Evolutionary conservation across 169 alveolate species (phyloP), one percentile per base, ranked within the genome.

Genomic region (Plasmodium fragile): DNA sequence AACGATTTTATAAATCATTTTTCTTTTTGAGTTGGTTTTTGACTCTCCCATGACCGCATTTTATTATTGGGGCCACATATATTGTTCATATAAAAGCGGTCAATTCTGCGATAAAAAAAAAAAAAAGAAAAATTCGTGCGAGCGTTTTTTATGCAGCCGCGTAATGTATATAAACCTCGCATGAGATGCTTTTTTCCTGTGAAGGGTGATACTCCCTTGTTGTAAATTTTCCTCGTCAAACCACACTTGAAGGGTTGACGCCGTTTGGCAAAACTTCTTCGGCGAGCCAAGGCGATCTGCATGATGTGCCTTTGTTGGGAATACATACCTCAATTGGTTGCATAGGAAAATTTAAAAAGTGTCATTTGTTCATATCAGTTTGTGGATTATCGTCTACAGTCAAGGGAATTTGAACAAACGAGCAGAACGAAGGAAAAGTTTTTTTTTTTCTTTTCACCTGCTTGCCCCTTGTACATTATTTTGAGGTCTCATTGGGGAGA

Each of bases 391-490:
- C 30, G 75, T 5, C 36, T 22, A 1, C 7, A 3, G 75, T 10
- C 41, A 36, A 36, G 36, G 30, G 2, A 28, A 1, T 65, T 65
- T 8, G 18, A 18, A 65, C 30, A 6, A 65, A 28, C 75, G 75
- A 65, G 75, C 41, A 65, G 75, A 65, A 65, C 30, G n/a, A 65
- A 65, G 36, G 36, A 65, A 65, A 18, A 65, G 75, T 65, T 65
- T 65, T 65, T 49, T 49, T 11, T 49, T 49, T 13, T 49, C 16
- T 49, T 49, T 49, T 4, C 22, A 49, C 16, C 59, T 11, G 59
- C 16, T 49, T 22, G 18, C 7, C 59, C 22, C 59, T 16, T 49
- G 2, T 16, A 7, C 22, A 49, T 6, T 16, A 22, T 16, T 49
- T 49, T 49, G 59, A 49, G 59, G 59, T 18, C 59, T 2, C 3